Conservation (phyloP, 2,329 filamentous ascomycete genomes). For the Claviceps lovelessii region DNA sequence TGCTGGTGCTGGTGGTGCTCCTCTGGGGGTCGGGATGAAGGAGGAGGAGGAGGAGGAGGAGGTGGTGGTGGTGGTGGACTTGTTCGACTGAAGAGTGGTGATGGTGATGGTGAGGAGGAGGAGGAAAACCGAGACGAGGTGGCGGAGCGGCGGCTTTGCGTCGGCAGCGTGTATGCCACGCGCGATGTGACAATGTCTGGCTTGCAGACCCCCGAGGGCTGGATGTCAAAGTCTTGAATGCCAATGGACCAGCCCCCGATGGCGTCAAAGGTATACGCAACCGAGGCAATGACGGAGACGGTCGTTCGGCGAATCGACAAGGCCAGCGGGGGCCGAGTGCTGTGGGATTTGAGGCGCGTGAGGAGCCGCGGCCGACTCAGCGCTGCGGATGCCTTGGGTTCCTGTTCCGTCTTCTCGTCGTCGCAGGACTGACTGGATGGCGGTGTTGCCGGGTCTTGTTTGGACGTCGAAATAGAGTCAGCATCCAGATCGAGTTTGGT, state of each 20-base stretch:
- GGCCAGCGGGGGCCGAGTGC: constrained; percentile 62
- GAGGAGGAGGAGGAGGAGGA: constrained; percentile 4
- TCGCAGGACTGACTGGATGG: not conserved
- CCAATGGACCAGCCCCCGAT: constrained; percentile 76
- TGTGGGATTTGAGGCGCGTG: constrained; percentile 68
- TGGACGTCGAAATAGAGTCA: not conserved
- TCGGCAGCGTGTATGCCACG: constrained; percentile 23
- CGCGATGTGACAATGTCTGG: constrained; percentile 20
- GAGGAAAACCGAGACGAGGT: constrained; percentile 4
- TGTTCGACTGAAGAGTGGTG: constrained; percentile 1
- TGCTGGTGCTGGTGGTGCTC: too few species aligned
- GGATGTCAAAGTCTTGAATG: constrained; percentile 73
- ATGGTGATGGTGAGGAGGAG: not conserved
- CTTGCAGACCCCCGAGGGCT: constrained; percentile 13
- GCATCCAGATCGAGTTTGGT: not conserved
- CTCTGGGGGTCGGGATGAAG: not conserved
- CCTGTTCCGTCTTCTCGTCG: not conserved
- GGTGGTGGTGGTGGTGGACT: not conserved
- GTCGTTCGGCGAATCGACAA: constrained; percentile 62
- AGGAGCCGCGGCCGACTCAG: constrained; percentile 35
- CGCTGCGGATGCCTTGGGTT: not conserved
- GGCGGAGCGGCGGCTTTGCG: constrained; percentile 11
- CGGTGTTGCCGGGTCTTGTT: not conserved
- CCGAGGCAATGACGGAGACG: constrained; percentile 57
- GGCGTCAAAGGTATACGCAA: constrained; percentile 73